Evolutionary conservation across 805 yeast species (phyloP).

Genomic region (Barnettozyma wickerhamii): DNA sequence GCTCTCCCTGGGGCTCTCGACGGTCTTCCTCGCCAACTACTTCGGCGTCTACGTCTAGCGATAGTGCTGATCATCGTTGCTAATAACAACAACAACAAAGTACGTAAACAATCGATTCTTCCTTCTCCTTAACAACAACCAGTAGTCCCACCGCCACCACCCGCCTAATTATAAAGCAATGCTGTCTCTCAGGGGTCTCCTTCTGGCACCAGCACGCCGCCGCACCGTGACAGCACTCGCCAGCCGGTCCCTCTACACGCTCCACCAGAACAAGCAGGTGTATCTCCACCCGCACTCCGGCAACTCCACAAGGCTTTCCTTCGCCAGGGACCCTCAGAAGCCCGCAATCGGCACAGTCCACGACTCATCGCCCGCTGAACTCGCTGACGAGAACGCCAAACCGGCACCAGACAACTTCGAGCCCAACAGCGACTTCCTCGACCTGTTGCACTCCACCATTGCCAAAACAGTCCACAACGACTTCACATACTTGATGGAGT

Average conservation of each 20-base stretch:
- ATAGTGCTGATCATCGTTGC: not conserved
- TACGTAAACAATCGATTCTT: not conserved
- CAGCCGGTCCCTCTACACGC: not conserved
- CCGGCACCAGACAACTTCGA: constrained; percentile 8
- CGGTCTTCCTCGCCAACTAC: constrained; percentile 37
- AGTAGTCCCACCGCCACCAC: too few species aligned
- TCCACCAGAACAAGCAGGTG: constrained; percentile 12
- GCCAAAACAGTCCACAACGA: constrained; percentile 34
- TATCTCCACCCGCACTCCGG: constrained; percentile 10
- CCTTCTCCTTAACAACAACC: too few species aligned
- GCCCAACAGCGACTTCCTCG: constrained; percentile 10
- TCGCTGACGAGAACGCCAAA: constrained; percentile 1
- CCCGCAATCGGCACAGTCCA: constrained; percentile 6
- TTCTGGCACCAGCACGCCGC: too few species aligned
- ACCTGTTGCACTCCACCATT: constrained; percentile 12
- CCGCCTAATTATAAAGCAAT: not conserved
- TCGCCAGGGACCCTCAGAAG: constrained; percentile 11
- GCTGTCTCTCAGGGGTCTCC: not conserved
- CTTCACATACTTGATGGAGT: constrained; percentile 51
- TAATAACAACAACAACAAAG: not conserved
- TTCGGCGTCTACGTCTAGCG: constrained; percentile 41
- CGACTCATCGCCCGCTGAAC: not conserved
- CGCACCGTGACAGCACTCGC: too few species aligned
- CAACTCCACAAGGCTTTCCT: constrained; percentile 8
- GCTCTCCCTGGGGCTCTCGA: constrained; percentile 35